phyloP scores from a whole-genome alignment of 768 basidiomycete species.

The Mycena rebaudengoi region DNA sequence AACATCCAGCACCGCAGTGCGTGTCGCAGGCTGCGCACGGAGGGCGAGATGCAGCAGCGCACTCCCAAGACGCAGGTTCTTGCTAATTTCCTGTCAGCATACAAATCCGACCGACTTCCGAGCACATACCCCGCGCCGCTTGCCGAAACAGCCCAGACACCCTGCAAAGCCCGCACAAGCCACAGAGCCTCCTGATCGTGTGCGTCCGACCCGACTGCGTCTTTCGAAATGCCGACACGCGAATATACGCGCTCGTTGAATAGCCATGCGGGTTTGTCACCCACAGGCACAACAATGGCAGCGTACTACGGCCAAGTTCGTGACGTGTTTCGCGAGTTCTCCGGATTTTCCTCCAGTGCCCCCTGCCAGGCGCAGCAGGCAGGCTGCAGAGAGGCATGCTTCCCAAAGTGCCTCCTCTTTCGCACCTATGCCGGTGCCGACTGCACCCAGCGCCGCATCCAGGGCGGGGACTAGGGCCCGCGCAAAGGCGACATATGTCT shows the following conservation, averaged over 20 bases:
- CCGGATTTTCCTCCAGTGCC: conserved; percentile 13
- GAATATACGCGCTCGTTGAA: conserved; percentile 27
- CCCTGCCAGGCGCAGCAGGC: conserved; percentile 21
- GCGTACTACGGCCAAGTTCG: conserved; percentile 13
- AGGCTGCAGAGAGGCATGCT: conserved; percentile 22
- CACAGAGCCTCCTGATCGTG: conserved; percentile 22
- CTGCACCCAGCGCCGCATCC: conserved; percentile 17
- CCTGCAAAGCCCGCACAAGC: conserved; percentile 24
- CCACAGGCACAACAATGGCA: conserved; percentile 18
- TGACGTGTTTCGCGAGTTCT: conserved; percentile 15
- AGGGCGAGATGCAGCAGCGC: conserved; percentile 22
- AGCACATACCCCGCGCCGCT: conserved; percentile 4
- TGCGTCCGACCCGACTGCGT: neutral
- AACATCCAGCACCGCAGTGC: conserved; percentile 17
- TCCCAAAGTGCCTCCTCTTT: conserved; percentile 27
- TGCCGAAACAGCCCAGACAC: conserved; percentile 10
- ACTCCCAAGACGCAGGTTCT: conserved; percentile 18
- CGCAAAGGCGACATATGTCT: conserved; percentile 13
- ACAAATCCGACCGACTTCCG: neutral
- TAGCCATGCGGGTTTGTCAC: conserved; percentile 23
- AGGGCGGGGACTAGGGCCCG: conserved; percentile 15
- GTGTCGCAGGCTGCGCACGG: conserved; percentile 22
- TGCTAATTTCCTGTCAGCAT: neutral
- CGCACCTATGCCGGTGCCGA: conserved; percentile 22
- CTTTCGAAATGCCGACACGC: conserved; percentile 17